Evolutionary conservation across 78 protist species (phyloP).

Genomic region (Mantamonas sphyraenae): DNA sequence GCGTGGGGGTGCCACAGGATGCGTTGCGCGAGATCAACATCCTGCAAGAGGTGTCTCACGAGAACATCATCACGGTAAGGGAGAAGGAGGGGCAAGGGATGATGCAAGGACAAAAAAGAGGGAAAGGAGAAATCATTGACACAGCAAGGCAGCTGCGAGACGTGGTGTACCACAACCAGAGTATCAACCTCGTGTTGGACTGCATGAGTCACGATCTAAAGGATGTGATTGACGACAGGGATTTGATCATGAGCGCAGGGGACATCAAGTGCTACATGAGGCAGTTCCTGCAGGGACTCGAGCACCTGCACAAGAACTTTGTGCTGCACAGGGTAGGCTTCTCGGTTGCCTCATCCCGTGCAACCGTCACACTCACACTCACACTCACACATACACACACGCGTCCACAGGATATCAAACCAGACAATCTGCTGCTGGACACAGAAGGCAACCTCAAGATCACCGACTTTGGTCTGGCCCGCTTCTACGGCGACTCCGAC

Average conservation of each 20-base stretch:
- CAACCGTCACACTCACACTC: no score
- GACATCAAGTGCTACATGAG: slow-evolving; percentile 55
- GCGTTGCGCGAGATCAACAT: slow-evolving; percentile 69
- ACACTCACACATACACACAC: no score
- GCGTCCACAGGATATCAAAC: slow-evolving; percentile 68
- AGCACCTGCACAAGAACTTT: slow-evolving; percentile 39
- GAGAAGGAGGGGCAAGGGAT: no score
- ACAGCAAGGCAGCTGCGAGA: slow-evolving; percentile 45
- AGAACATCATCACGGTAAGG: slow-evolving; percentile 54
- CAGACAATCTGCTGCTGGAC: slow-evolving; percentile 61
- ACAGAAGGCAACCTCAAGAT: slow-evolving; percentile 34
- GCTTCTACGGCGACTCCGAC: slow-evolving; percentile 50
- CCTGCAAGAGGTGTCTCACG: slow-evolving; percentile 52
- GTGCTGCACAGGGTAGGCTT: slow-evolving; percentile 45
- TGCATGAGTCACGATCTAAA: slow-evolving; percentile 50
- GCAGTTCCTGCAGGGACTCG: slow-evolving; percentile 43
- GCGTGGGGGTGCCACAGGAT: slow-evolving; percentile 49
- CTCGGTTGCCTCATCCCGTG: not conserved
- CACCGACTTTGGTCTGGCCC: slow-evolving; percentile 80
- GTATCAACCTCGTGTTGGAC: slow-evolving; percentile 62
- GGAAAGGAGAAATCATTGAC: no score
- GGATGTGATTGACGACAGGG: slow-evolving; percentile 36
- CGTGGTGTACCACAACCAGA: slow-evolving; percentile 45
- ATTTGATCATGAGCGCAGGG: slow-evolving; percentile 31
- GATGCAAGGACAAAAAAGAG: no score